Conservation (phyloP, 768 basidiomycete species). For the Fibroporia radiculosa region DNA sequence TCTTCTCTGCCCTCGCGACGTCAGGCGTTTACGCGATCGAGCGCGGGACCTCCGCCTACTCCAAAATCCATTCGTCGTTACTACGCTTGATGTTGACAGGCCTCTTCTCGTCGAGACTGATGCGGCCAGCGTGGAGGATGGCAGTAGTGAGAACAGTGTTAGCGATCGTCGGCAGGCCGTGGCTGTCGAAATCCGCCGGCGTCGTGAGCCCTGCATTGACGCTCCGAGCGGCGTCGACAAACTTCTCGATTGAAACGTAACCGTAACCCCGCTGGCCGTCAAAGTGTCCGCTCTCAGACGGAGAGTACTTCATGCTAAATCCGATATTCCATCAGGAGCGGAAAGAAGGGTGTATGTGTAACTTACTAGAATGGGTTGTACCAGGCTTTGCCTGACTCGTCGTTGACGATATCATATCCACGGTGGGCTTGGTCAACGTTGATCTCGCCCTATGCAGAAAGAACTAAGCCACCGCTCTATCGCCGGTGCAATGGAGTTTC, state of each 20-base stretch:
- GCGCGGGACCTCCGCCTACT: conserved; percentile 38
- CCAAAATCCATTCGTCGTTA: conserved; percentile 58
- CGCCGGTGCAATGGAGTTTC: background rate
- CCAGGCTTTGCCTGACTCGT: conserved; percentile 78
- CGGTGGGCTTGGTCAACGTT: conserved; percentile 90
- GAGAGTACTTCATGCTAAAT: conserved; percentile 86
- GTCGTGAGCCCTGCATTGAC: conserved; percentile 66
- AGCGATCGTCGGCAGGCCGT: conserved; percentile 80
- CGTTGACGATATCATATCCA: conserved; percentile 84
- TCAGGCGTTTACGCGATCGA: no score
- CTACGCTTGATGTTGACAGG: conserved; percentile 70
- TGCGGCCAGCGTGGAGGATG: conserved; percentile 84
- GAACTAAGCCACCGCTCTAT: background rate
- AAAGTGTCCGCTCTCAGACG: conserved; percentile 86
- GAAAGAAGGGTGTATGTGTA: conserved; percentile 5
- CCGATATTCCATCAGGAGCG: background rate
- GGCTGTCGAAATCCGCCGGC: conserved; percentile 67
- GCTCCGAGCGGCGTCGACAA: conserved; percentile 73
- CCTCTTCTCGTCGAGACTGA: conserved; percentile 85
- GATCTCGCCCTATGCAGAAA: conserved; percentile 66
- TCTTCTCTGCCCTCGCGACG: no score
- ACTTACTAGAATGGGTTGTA: conserved; percentile 89
- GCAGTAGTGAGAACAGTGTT: conserved; percentile 86
- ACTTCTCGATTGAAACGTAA: conserved; percentile 87
- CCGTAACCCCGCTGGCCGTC: conserved; percentile 94